Evolutionary conservation across 176 grass and related monocot genomes (phyloP).

Genomic region (Zea luxurians): DNA sequence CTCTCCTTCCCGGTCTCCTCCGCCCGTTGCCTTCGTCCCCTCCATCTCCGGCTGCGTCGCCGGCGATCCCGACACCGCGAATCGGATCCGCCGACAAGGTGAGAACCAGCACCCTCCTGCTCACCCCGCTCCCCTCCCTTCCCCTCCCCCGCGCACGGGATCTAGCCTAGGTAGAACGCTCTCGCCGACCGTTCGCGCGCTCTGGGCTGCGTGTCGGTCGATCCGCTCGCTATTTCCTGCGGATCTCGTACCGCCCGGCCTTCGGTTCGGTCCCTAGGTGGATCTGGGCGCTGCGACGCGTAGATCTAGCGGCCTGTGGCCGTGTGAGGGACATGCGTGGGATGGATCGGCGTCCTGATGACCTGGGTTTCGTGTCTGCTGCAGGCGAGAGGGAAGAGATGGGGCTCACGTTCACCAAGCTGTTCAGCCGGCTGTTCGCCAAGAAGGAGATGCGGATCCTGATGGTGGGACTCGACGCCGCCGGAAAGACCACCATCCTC

Average conservation of each 20-base stretch:
- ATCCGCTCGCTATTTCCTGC: neutral
- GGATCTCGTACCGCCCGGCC: slow-evolving; percentile 16
- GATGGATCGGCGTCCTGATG: neutral
- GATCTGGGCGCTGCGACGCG: slow-evolving; percentile 19
- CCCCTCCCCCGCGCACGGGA: neutral
- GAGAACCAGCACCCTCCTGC: neutral
- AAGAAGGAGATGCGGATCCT: slow-evolving; percentile 89
- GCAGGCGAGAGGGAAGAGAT: slow-evolving; percentile 48
- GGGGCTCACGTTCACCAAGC: slow-evolving; percentile 81
- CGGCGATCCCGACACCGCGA: slow-evolving; percentile 34
- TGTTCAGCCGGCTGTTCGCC: slow-evolving; percentile 73
- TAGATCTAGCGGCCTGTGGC: slow-evolving; percentile 34
- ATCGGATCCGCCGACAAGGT: slow-evolving; percentile 41
- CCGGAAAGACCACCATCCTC: slow-evolving; percentile 79
- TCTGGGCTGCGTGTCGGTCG: neutral
- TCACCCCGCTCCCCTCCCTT: too few species aligned
- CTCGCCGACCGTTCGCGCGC: neutral
- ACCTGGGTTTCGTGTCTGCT: neutral
- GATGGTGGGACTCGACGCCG: slow-evolving; percentile 73
- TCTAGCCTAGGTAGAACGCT: neutral
- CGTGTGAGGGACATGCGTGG: neutral
- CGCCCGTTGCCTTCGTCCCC: slow-evolving; percentile 15
- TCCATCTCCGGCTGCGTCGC: slow-evolving; percentile 29
- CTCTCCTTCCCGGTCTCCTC: neutral
- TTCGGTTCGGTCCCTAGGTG: slow-evolving; percentile 11